phyloP scores from a whole-genome alignment of 2,329 filamentous ascomycete species.

The Sporothrix curviconia region DNA sequence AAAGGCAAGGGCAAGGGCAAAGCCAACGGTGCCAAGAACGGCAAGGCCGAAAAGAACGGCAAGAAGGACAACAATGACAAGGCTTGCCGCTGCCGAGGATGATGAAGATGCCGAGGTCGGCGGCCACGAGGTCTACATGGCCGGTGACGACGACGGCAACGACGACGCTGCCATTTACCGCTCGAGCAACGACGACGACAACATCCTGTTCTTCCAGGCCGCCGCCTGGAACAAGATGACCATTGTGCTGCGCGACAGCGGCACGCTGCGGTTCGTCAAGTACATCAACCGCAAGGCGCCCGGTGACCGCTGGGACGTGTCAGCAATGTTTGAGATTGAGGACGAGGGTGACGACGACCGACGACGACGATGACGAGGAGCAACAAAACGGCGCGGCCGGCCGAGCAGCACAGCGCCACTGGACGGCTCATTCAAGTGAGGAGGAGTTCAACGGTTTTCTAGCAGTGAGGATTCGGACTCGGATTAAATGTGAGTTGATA shows the following conservation, averaged over 20 bases:
- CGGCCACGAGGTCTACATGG: constrained; percentile 90
- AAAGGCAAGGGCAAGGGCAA: constrained; percentile 19
- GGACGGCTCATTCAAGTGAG: constrained; percentile 43
- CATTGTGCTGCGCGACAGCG: constrained; percentile 80
- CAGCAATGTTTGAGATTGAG: constrained; percentile 68
- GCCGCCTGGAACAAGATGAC: constrained; percentile 83
- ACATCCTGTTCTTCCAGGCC: constrained; percentile 58
- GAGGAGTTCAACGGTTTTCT: constrained; percentile 54
- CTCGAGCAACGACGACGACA: constrained; percentile 67
- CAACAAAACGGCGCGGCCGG: constrained; percentile 24
- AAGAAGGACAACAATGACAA: constrained; percentile 21
- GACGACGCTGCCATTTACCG: constrained; percentile 80
- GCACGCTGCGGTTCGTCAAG: constrained; percentile 88
- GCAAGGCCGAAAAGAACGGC: not conserved
- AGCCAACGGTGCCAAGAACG: constrained; percentile 9
- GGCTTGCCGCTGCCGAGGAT: constrained; percentile 24
- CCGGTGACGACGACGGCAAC: constrained; percentile 64
- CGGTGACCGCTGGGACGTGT: constrained; percentile 90
- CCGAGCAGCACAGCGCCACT: constrained; percentile 28
- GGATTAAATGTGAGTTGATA: constrained; percentile 18
- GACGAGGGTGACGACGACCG: constrained; percentile 42
- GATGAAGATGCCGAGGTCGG: constrained; percentile 45
- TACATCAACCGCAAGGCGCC: constrained; percentile 78
- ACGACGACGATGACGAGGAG: constrained; percentile 43
- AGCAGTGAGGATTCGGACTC: constrained; percentile 34